These are phyloP conservation scores for Decorospora gaudefroyi DNA, from an alignment of 2,329 filamentous ascomycete genomes.

Conservation along the genomic window DNA sequence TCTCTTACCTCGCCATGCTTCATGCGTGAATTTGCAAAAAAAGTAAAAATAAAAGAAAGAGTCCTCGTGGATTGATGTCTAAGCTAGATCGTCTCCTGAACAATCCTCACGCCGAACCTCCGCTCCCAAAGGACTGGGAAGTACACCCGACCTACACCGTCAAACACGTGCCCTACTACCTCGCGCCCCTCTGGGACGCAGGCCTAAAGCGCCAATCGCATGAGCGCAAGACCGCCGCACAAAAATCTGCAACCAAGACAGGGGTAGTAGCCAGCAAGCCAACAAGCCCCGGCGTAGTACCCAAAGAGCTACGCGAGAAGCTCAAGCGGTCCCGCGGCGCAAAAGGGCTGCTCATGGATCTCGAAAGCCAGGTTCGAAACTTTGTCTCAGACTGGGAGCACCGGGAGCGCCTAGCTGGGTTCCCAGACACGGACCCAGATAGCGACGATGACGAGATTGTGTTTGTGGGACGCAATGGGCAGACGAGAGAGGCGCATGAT, in stretches of 20 bases:
- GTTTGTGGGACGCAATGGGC: slow-evolving; percentile 73
- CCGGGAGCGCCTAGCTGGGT: slow-evolving; percentile 51
- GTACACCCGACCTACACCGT: slow-evolving; percentile 79
- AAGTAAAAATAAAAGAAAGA: too few species aligned
- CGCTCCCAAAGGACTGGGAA: slow-evolving; percentile 80
- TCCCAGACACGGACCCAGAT: slow-evolving; percentile 56
- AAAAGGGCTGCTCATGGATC: slow-evolving; percentile 75
- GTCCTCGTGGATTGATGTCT: slow-evolving; percentile 10
- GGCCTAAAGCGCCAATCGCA: slow-evolving; percentile 53
- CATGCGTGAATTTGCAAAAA: slow-evolving; percentile 1
- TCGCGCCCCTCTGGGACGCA: slow-evolving; percentile 83
- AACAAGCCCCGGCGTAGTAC: slow-evolving; percentile 61
- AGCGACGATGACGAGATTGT: slow-evolving; percentile 85
- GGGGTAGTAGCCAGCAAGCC: slow-evolving; percentile 50
- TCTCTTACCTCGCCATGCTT: neutral
- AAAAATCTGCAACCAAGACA: slow-evolving; percentile 43
- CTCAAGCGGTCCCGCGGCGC: slow-evolving; percentile 81
- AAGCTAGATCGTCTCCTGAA: slow-evolving; percentile 77
- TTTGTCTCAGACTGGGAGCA: slow-evolving; percentile 71
- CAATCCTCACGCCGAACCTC: slow-evolving; percentile 85
- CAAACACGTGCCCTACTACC: slow-evolving; percentile 80
- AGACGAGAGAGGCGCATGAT: slow-evolving; percentile 63
- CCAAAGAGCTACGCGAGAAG: slow-evolving; percentile 77
- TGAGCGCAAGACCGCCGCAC: slow-evolving; percentile 47
- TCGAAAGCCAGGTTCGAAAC: slow-evolving; percentile 80